phyloP scores from a whole-genome alignment of 371 early-diverging fungal species.

The Syncephalis plumigaleata region DNA sequence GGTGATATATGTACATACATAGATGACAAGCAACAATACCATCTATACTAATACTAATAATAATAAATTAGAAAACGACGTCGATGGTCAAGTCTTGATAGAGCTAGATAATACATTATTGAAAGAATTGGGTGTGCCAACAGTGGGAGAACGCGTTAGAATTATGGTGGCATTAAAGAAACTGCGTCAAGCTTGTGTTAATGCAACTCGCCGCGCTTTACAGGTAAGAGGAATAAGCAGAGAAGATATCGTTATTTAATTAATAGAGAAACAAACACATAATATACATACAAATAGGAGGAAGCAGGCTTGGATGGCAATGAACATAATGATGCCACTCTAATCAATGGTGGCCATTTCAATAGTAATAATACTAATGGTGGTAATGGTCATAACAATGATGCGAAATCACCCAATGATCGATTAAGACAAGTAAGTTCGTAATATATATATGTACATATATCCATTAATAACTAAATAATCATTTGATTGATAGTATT shows the following conservation, averaged over 20 bases:
- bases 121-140: slow-evolving; percentile 62
- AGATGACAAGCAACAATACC: background rate
- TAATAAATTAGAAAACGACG: slow-evolving; percentile 34
- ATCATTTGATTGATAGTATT: slow-evolving; percentile 19
- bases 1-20: background rate
- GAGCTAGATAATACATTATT: slow-evolving; percentile 67
- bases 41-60: background rate
- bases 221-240: background rate
- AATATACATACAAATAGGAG: background rate
- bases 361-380: too few relatives aligned
- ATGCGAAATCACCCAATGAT: background rate
- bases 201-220: slow-evolving; percentile 5
- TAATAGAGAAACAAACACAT: background rate
- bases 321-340: background rate
- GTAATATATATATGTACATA: slow-evolving; percentile 28
- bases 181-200: slow-evolving; percentile 42
- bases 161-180: slow-evolving; percentile 55
- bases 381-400: too few relatives aligned
- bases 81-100: slow-evolving; percentile 61
- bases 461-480: background rate
- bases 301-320: background rate
- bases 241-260: background rate
- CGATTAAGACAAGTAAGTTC: background rate
- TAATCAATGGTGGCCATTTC: too few relatives aligned
- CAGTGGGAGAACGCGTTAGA: slow-evolving; percentile 71